A percentile compares a stretch with the other conserved stretches of the same genome.
Evolutionary conservation across 768 basidiomycete genomes (phyloP).

Genomic region (Boletus tylopilopsis): DNA sequence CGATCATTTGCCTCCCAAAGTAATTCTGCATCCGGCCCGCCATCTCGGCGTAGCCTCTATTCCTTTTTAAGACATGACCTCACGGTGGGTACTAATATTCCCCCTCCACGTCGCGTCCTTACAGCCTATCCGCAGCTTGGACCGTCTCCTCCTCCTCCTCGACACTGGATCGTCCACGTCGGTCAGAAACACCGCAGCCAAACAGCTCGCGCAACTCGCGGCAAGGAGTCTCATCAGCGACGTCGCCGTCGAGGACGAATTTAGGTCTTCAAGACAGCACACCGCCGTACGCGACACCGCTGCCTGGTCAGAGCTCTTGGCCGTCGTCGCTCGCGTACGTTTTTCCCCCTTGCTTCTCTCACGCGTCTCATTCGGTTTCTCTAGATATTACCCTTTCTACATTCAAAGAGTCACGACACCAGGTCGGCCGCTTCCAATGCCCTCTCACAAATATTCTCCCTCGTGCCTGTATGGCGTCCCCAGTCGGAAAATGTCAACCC

Average conservation of each 20-base stretch:
- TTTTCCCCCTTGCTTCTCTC: background rate
- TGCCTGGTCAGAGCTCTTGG: constrained; percentile 88
- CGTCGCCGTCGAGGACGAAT: constrained; percentile 75
- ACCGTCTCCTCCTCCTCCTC: constrained; percentile 92
- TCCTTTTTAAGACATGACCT: constrained; percentile 66
- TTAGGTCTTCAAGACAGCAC: constrained; percentile 59
- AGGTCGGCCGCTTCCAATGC: constrained; percentile 86
- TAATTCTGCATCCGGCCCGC: constrained; percentile 36
- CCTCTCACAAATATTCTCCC: constrained; percentile 79
- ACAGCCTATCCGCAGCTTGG: constrained; percentile 57
- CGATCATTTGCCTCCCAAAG: constrained; percentile 43
- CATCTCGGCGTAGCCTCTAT: constrained; percentile 51
- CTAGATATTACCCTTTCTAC: constrained; percentile 86
- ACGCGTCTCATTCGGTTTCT: background rate
- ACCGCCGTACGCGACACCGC: constrained; percentile 57
- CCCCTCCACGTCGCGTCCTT: background rate
- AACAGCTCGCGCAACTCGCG: constrained; percentile 91
- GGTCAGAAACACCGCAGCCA: constrained; percentile 92
- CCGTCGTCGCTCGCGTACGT: constrained; percentile 80
- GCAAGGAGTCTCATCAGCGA: constrained; percentile 81
- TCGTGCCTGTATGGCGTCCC: constrained; percentile 75
- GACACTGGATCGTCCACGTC: constrained; percentile 91
- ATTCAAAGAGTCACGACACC: constrained; percentile 91
- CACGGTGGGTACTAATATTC: constrained; percentile 48
- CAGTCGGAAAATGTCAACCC: constrained; percentile 27